Evolutionary conservation across 1,139 yeast genomes (phyloP).

Genomic region (Saccharomyces hybrid): DNA sequence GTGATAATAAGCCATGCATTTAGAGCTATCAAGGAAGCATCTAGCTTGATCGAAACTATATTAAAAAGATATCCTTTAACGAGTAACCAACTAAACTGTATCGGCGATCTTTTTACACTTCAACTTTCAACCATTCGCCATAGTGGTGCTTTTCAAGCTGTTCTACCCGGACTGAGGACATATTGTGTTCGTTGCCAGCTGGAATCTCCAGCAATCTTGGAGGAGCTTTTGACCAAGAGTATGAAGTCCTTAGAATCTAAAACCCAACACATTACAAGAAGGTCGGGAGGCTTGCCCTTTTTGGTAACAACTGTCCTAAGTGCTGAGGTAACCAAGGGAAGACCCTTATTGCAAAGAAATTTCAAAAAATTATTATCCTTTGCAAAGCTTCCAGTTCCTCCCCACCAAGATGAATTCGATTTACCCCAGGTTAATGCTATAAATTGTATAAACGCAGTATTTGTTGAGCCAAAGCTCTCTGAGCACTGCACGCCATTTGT

Average conservation of each 20-base stretch:
- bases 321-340: slow-evolving; percentile 38
- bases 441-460: slow-evolving; percentile 69
- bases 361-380: slow-evolving; percentile 45
- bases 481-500: slow-evolving; percentile 45
- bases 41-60: slow-evolving; percentile 44
- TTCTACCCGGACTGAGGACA: slow-evolving; percentile 67
- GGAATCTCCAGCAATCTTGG: slow-evolving; percentile 36
- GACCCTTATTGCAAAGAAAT: slow-evolving; percentile 40
- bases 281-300: slow-evolving; percentile 89
- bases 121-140: slow-evolving; percentile 75
- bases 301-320: slow-evolving; percentile 64
- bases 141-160: slow-evolving; percentile 85
- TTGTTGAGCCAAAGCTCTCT: slow-evolving; percentile 60
- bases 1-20: slow-evolving; percentile 62
- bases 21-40: slow-evolving; percentile 77
- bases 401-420: slow-evolving; percentile 52
- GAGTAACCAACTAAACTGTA: slow-evolving; percentile 26
- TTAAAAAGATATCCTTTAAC: slow-evolving; percentile 25
- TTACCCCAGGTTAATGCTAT: slow-evolving; percentile 91
- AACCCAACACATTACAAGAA: slow-evolving; percentile 65
- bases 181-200: slow-evolving; percentile 47
- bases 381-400: slow-evolving; percentile 44
- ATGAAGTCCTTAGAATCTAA: slow-evolving; percentile 46
- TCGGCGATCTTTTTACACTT: slow-evolving; percentile 50
- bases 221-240: slow-evolving; percentile 49